Base-by-base conservation (phyloP, 2,329 filamentous ascomycete species). In the Penicillium thymicola region DNA sequence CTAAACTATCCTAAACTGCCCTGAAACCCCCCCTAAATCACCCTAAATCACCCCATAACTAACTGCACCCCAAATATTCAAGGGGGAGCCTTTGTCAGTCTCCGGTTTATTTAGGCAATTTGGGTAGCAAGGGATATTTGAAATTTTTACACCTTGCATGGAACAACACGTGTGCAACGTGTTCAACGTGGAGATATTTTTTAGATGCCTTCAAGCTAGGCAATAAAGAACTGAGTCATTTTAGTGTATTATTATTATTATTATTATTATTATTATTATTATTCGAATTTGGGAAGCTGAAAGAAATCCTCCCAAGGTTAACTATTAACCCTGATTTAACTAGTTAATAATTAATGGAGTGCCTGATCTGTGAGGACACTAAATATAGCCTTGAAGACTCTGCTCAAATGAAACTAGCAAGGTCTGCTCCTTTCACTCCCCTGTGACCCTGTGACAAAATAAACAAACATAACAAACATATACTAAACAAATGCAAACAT, bases 401-500 rank as follows among this genome's bases (percentile, higher is more conserved):
- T n/a, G n/a, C 9, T 30, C 32, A 16, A 13, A 13, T 37, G 45
- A 48, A 37, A 37, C 23, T 9, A 32, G 7, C 40, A 14, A 23
- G 18, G 18, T 44, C 16, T 9, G 11, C 27, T 5, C 25, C 28
- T 34, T 43, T 38, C 16, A 18, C 13, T 27, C 45, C 25, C 10
- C 21, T 36, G 10, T 11, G 21, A 21, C 21, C 21, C 21, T 14
- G 5, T 1, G 3, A 34, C 36, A 50, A 41, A 41, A 2, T 13
- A 5, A 41, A 14, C 40, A 51, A 51, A 51, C 40, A 16, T 0
- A 23, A 34, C 44, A 46, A 46, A 46, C 48, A 30, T 5, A 13
- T 13, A 44, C 23, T 51, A 61, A 47, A 58, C 43, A 59, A 62
- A 65, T 27, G 61, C 58, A 63, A 64, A 66, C 55, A 76, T 75